Evolutionary conservation across 2,329 filamentous ascomycete genomes (phyloP).

Genomic region (Phoma sp.): DNA sequence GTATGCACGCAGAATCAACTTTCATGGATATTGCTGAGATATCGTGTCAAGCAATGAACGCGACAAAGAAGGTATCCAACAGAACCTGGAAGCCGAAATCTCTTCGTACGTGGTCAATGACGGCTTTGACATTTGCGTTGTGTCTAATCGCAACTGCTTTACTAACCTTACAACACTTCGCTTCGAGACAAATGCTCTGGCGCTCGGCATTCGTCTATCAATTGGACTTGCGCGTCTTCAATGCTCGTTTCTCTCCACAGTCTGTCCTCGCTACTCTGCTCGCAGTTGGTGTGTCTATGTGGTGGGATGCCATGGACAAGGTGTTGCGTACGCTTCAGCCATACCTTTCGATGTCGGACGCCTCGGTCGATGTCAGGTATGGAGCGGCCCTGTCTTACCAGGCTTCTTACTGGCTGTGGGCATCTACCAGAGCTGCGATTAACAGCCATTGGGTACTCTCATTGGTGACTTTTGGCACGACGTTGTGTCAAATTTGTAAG

Average conservation of each 20-base stretch:
- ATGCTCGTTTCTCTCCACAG: slow-evolving; percentile 20
- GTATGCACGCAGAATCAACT: background rate
- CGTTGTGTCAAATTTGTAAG: slow-evolving; percentile 11
- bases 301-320: slow-evolving; percentile 28
- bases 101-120: slow-evolving; percentile 6
- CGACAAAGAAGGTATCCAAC: background rate
- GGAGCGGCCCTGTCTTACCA: slow-evolving; percentile 26
- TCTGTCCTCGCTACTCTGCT: slow-evolving; percentile 27
- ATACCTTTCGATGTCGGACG: slow-evolving; percentile 26
- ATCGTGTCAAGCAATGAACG: background rate
- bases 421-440: slow-evolving; percentile 11
- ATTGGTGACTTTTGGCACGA: slow-evolving; percentile 9
- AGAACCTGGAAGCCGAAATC: slow-evolving; percentile 5
- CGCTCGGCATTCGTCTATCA: slow-evolving; percentile 21
- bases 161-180: slow-evolving; percentile 11
- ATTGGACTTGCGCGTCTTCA: slow-evolving; percentile 6
- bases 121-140: slow-evolving; percentile 5
- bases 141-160: slow-evolving; percentile 8
- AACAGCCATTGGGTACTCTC: slow-evolving; percentile 1
- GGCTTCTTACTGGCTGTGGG: slow-evolving; percentile 27
- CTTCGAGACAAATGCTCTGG: slow-evolving; percentile 8
- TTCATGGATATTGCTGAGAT: background rate
- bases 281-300: slow-evolving; percentile 22
- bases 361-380: background rate
- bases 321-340: slow-evolving; percentile 26